Evolutionary conservation across 1,284 basidiomycete genomes (phyloP).

Genomic region (Farysia itapuensis): DNA sequence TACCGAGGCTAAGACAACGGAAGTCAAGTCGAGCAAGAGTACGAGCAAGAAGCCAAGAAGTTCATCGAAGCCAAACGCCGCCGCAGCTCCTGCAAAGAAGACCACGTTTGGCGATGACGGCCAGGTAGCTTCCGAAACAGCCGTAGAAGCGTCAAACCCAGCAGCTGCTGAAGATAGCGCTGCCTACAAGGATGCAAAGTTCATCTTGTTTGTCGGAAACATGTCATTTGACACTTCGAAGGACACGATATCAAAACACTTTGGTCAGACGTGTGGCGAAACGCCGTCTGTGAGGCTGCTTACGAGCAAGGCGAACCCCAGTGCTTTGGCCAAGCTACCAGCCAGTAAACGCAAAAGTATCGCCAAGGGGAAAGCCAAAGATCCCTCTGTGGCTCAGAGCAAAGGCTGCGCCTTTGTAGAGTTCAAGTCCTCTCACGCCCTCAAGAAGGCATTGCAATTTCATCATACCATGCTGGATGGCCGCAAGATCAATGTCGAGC

Average conservation of each 20-base stretch:
- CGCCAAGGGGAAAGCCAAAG: slow-evolving; percentile 55
- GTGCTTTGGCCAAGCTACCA: slow-evolving; percentile 32
- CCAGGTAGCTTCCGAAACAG: slow-evolving; percentile 14
- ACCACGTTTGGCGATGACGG: slow-evolving; percentile 33
- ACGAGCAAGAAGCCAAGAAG: slow-evolving; percentile 2
- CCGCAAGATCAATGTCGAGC: slow-evolving; percentile 57
- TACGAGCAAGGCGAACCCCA: slow-evolving; percentile 48
- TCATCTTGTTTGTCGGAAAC: slow-evolving; percentile 58
- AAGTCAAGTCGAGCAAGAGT: slow-evolving; percentile 8
- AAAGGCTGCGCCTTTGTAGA: slow-evolving; percentile 58
- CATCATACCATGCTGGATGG: slow-evolving; percentile 56
- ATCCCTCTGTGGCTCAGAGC: slow-evolving; percentile 43
- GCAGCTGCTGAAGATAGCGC: slow-evolving; percentile 3
- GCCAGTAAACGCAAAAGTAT: slow-evolving; percentile 56
- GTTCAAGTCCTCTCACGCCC: slow-evolving; percentile 37
- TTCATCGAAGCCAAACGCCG: not conserved
- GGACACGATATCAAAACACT: slow-evolving; percentile 48
- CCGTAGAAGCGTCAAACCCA: too few species aligned
- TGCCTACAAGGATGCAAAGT: slow-evolving; percentile 1
- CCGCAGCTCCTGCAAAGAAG: slow-evolving; percentile 18
- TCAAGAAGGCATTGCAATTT: slow-evolving; percentile 55
- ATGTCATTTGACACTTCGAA: slow-evolving; percentile 55
- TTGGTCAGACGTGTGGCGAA: slow-evolving; percentile 51
- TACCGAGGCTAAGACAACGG: slow-evolving; percentile 5
- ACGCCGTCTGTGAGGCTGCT: slow-evolving; percentile 52